These are phyloP conservation scores for Gossypium gossypioides DNA, from an alignment of 441 rosid species.

Conservation along the genomic window DNA sequence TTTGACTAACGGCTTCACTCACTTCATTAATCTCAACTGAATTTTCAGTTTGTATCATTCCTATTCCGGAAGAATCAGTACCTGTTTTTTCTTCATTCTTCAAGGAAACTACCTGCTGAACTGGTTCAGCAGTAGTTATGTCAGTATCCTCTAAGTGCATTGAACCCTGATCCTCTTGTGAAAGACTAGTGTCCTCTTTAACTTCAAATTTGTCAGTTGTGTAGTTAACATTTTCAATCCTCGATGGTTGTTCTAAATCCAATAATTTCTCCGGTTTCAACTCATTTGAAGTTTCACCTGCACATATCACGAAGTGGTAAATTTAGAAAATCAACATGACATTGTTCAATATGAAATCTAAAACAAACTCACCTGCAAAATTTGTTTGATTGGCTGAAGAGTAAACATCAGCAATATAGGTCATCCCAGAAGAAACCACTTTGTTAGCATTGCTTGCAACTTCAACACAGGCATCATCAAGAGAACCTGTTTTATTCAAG, in stretches of 20 bases:
- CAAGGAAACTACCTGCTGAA: constrained; percentile 1
- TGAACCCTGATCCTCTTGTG: neutral
- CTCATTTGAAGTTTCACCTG: constrained; percentile 13
- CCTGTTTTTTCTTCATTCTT: neutral
- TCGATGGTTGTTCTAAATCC: neutral
- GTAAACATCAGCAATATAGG: constrained; percentile 2
- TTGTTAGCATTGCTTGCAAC: constrained; percentile 1
- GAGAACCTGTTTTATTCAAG: constrained; percentile 1
- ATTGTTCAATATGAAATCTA: neutral
- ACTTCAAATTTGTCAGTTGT: neutral
- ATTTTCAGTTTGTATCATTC: neutral
- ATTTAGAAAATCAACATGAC: neutral
- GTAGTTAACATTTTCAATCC: neutral
- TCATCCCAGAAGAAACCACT: neutral
- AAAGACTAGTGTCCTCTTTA: neutral
- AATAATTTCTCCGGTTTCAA: neutral
- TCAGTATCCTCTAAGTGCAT: constrained; percentile 4
- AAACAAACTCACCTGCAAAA: neutral
- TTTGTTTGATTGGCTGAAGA: neutral
- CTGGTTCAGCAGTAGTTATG: neutral
- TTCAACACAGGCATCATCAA: constrained; percentile 1
- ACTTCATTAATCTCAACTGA: neutral
- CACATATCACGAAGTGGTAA: neutral
- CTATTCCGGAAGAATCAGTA: neutral
- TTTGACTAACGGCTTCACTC: neutral